Base-by-base conservation (phyloP, 345 rosid genomes). In the Hibiscus syriacus region DNA sequence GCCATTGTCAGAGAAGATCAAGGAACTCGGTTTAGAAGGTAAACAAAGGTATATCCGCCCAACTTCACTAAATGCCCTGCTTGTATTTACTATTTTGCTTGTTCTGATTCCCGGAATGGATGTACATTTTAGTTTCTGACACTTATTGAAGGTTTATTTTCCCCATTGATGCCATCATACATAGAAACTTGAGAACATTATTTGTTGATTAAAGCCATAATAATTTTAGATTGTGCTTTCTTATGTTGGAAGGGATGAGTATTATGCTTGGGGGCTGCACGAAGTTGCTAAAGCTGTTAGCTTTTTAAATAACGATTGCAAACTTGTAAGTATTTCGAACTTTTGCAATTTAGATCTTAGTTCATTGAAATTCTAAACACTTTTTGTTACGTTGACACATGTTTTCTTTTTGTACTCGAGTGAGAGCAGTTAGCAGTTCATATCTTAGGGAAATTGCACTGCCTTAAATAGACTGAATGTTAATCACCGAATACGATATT, bases 281-380 rank as follows among this genome's bases (percentile, higher is more conserved):
- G 97, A 90, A 85, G 86, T 92, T 73, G 85, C 96, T 78, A 94
- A 94, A 81, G 99, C 98, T 41, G 97, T 92, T 80, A 94, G 97
- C 98, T 94, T 94, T 80, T 80, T 92, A 74, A 92, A 92, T 86
- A 94, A 89, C 55, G 99, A 94, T 70, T 95, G 99, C 79, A 95
- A 95, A 78, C 93, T 95, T 66, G 99, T 95, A 74, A 82, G 99
- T 81, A 8, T 68, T 22, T 66, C 54, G 27, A 55, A 32, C 55
- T 22, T 22, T 52, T 52, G 26, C 27, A 22, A 52, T 10, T n/a
- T 52, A 22, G 27, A 52, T 22, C 56, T 52, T 52, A 20, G 23
- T 23, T 54, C 30, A 54, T 23, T 54, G 30, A 12, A 54, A 23
- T 54, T 54, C 16, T 10, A 54, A 54, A 54, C 20, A 50, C 9